Base-by-base conservation (phyloP, 345 rosid species). In the Rhodamnia argentea region DNA sequence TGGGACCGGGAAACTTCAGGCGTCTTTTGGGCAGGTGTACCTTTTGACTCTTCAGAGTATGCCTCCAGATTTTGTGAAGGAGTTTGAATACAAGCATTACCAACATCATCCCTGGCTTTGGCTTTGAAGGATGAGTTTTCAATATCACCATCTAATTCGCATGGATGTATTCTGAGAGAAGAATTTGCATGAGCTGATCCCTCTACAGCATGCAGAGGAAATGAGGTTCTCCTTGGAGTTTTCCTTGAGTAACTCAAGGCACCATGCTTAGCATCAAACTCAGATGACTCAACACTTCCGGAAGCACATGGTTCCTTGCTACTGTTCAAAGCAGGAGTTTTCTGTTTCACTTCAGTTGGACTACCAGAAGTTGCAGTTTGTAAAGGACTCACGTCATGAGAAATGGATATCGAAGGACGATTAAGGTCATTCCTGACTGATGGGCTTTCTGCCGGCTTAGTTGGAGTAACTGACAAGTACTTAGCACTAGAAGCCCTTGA, bases 221-320 rank as follows among this genome's bases (percentile, higher is more conserved):
- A 87, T 50, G 93, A 82, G 23, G 91, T 88, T 83, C 82, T 92
- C 84, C 64, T 86, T 56, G 87, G 89, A n/a, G 90, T 86, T 89
- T 89, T 94, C 90, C 96, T 92, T 74, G 92, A 84, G 89, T 93
- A 93, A 89, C 89, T 92, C 56, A 75, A 5, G 27, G 88, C 87
- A 87, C 83, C 84, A 56, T 76, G 85, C 88, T 84, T 88, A 32
- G 88, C 84, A 82, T 55, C 85, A 62, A 85, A 86, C 37, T 82
- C 76, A 84, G 93, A 81, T 86, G 27, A 88, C 83, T 86, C 91
- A 60, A 86, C 89, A 86, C 84, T 90, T 87, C 82, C 82, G 50
- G 90, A 87, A 59, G 88, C 57, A 86, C 90, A 86, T 47, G 83
- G 87, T 75, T 84, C 26, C 84, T 64, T 22, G 84, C 52, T 84